These are phyloP conservation scores for Candida tropicalis DNA, from an alignment of 1,139 yeast genomes.

Conservation along the genomic window DNA sequence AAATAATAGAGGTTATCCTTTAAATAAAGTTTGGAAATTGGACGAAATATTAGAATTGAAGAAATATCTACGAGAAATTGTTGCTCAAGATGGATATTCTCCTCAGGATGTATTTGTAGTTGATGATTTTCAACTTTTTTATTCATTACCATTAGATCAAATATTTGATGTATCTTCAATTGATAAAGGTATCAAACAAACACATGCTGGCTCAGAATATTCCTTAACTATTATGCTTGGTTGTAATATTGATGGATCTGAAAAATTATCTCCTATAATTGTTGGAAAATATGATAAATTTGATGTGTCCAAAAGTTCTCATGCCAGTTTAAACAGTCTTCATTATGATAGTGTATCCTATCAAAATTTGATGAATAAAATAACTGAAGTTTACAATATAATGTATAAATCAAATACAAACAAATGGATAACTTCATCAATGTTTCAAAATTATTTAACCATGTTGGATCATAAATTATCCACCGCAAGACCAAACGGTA, in stretches of 20 bases:
- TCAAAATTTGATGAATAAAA: constrained; percentile 42
- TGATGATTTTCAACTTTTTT: constrained; percentile 64
- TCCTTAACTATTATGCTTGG: constrained; percentile 65
- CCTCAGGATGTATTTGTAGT: constrained; percentile 60
- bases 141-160: constrained; percentile 63
- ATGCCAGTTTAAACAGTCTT: constrained; percentile 32
- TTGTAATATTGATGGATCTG: constrained; percentile 63
- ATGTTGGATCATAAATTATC: constrained; percentile 58
- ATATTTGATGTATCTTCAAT: constrained; percentile 51
- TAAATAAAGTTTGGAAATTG: constrained; percentile 62
- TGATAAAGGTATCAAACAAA: constrained; percentile 48
- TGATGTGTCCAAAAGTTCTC: constrained; percentile 41
- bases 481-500: constrained; percentile 31
- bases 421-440: constrained; percentile 67
- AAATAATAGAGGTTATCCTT: constrained; percentile 35
- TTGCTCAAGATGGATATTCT: constrained; percentile 36
- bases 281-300: constrained; percentile 64
- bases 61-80: constrained; percentile 34
- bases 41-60: constrained; percentile 56
- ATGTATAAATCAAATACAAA: constrained; percentile 62
- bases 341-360: constrained; percentile 22
- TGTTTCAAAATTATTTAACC: constrained; percentile 63
- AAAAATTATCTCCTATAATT: constrained; percentile 59
- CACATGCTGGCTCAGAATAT: constrained; percentile 51
- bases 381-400: constrained; percentile 54